Percentiles rank a stretch among this genome's conserved stretches.
Evolutionary conservation across 176 grass and related monocot species (phyloP).

Genomic region (Avena insularis): DNA sequence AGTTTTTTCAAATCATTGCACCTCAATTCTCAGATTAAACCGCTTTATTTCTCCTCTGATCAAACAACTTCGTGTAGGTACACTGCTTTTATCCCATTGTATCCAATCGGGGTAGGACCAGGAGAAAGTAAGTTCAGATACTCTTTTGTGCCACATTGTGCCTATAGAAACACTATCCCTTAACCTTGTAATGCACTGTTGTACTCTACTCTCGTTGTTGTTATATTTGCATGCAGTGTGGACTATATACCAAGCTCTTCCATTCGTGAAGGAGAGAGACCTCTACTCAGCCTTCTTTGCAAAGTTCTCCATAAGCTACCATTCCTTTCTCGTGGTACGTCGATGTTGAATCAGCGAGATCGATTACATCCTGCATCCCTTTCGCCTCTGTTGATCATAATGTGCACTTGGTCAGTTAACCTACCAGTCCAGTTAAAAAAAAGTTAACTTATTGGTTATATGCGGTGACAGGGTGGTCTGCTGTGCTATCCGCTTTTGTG

Average conservation of each 20-base stretch:
- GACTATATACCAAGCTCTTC: constrained; percentile 90
- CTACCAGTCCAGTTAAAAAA: neutral
- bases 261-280: constrained; percentile 71
- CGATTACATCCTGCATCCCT: neutral
- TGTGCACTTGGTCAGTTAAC: neutral
- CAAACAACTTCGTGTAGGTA: constrained; percentile 54
- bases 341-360: neutral
- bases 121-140: constrained; percentile 84
- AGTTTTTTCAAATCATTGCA: neutral
- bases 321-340: constrained; percentile 78
- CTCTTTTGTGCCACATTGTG: neutral
- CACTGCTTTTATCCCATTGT: constrained; percentile 92
- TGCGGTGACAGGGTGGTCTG: constrained; percentile 60
- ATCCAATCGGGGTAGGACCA: constrained; percentile 86
- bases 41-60: no score
- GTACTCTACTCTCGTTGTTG: neutral
- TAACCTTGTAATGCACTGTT: neutral
- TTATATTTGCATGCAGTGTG: constrained; percentile 58
- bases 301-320: constrained; percentile 79
- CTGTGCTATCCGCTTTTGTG: constrained; percentile 76
- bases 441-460: neutral
- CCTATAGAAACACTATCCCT: neutral
- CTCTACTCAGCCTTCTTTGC: constrained; percentile 76
- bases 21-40: neutral
- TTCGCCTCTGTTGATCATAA: neutral